Evolutionary conservation across 2,329 filamentous ascomycete genomes (phyloP), one percentile per base, ranked within the genome.

Genomic region (Lojkania enalia): DNA sequence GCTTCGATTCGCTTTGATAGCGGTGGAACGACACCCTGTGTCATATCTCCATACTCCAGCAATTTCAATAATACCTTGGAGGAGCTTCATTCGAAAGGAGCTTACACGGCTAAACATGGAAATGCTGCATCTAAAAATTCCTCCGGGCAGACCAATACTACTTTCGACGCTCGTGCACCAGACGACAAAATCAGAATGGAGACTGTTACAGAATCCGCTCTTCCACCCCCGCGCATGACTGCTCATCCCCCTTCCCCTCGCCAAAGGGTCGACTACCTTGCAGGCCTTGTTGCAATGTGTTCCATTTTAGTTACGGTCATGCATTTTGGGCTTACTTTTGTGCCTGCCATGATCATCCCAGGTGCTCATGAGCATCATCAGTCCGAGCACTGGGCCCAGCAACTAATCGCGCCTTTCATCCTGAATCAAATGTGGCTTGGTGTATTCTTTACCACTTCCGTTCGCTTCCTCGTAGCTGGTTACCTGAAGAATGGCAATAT

Each of bases 391-490:
- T 71, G 70, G 66, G 64, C 71, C 2, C 66, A 70, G 21, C 71
- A 70, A 48, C 71, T 72, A 9, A 56, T 76, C 15, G 70, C 69
- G 0, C 68, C 73, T 1, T 76, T 72, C 48, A 54, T 77, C 9
- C 65, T 77, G 25, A 74, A 76, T 21, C 71, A 71, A 31, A 66
- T 76, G 44, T 76, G 73, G 71, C 71, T 77, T 11, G 74, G 74
- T 15, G 71, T 74, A 18, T 77, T 77, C 60, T 73, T 77, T 57
- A 73, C 73, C 6, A 77, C 72, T 5, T 75, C 75, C 0, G 73
- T 72, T 29, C 71, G 74, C 35, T 77, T 77, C 54, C 46, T 77
- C 20, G 66, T 69, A 11, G 59, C 68, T 2, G 64, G 64, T 29
- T 77, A 74, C 39, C 63, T 77, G 6, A 66, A 62, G 35, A 70